Evolutionary conservation across 2,329 filamentous ascomycete species (phyloP).

Genomic region (Aureobasidium sp.): DNA sequence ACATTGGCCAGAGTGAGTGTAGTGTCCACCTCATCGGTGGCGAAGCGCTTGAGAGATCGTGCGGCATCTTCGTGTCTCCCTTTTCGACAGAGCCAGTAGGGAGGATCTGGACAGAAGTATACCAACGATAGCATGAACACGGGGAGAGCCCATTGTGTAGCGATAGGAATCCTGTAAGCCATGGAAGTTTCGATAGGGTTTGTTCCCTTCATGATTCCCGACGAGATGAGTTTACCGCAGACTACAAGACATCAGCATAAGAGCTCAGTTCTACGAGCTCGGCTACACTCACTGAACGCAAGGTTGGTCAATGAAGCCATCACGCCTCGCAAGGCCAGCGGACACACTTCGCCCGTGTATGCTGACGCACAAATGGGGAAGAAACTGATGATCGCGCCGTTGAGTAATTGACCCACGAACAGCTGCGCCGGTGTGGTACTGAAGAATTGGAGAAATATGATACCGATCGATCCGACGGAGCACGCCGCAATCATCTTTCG

Average conservation of each 20-base stretch:
- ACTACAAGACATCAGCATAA: slow-evolving; percentile 25
- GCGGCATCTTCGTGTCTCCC: slow-evolving; percentile 29
- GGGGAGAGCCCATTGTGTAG: slow-evolving; percentile 36
- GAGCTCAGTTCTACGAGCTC: rapidly evolving
- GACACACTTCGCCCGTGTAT: slow-evolving; percentile 59
- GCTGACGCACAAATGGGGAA: slow-evolving; percentile 50
- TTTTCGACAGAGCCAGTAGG: slow-evolving; percentile 29
- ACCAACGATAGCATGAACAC: slow-evolving; percentile 28
- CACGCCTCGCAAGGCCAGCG: slow-evolving; percentile 47
- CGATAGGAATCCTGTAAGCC: slow-evolving; percentile 38
- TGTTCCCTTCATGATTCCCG: slow-evolving; percentile 31
- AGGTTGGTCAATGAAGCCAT: slow-evolving; percentile 53
- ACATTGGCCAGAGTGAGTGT: not conserved
- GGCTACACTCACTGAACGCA: slow-evolving; percentile 35
- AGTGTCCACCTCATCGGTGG: slow-evolving; percentile 13
- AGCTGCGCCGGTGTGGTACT: not conserved
- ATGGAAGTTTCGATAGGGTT: slow-evolving; percentile 26
- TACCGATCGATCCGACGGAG: not conserved
- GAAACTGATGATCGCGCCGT: slow-evolving; percentile 18
- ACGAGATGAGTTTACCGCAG: slow-evolving; percentile 51
- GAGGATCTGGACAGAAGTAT: slow-evolving; percentile 27
- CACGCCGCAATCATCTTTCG: slow-evolving; percentile 8
- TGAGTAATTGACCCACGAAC: slow-evolving; percentile 5
- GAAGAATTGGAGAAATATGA: slow-evolving; percentile 10
- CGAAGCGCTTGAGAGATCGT: slow-evolving; percentile 26